phyloP scores from a whole-genome alignment of 306 rosid species.

The Cotoneaster glaucophyllus region DNA sequence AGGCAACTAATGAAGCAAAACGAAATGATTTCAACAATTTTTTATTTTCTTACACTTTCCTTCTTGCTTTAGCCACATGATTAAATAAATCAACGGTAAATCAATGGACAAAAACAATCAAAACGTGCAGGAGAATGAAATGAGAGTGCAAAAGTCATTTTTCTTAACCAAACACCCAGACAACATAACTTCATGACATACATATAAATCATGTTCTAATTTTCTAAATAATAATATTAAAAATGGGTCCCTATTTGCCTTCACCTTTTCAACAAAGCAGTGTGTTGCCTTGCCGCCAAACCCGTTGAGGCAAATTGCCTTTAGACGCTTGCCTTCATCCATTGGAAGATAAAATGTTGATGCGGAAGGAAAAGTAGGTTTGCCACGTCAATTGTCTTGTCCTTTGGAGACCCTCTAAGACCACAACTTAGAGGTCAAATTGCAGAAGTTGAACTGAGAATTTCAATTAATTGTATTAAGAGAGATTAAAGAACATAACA shows the following conservation, averaged over 20 bases:
- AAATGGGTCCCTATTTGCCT: background rate
- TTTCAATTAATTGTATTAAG: background rate
- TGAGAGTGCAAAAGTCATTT: no score
- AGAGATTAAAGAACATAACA: background rate
- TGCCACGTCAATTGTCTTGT: background rate
- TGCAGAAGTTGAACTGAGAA: background rate
- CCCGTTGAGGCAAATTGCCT: background rate
- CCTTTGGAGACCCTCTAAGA: background rate
- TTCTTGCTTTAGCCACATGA: background rate
- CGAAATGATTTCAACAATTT: background rate
- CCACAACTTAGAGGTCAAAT: background rate
- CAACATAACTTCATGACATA: background rate
- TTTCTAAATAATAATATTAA: no score
- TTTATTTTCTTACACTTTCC: background rate
- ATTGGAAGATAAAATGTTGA: no score
- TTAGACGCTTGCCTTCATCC: no score
- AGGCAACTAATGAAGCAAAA: background rate
- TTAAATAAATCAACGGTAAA: no score
- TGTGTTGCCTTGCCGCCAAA: background rate
- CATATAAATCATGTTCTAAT: background rate
- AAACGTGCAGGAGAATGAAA: no score
- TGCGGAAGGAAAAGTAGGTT: background rate
- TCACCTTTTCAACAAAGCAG: background rate
- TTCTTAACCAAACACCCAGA: background rate
- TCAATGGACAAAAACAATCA: no score